Base-by-base conservation (phyloP, 106 monocot genomes). In the Dactylorhiza incarnata region DNA sequence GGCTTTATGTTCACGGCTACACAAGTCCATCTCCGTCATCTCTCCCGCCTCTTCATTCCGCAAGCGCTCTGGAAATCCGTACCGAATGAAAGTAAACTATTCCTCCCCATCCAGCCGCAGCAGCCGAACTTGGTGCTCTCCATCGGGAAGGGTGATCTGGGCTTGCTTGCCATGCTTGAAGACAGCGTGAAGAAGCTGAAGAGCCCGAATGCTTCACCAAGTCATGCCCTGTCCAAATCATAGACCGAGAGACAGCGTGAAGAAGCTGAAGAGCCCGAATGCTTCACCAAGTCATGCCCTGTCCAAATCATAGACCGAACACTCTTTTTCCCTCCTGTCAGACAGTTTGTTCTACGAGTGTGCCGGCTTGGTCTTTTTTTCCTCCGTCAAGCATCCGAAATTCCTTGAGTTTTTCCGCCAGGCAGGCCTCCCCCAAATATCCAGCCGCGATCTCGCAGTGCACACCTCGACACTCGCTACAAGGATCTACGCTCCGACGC, bases 271-370 rank as follows among this genome's bases (percentile, higher is more conserved):
- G 2, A 29, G 29, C 61, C 91, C 89, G 22, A 85, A 85, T 67
- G 51, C 86, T 0, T 85, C 86, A 2, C 85, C 89, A 0, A 80
- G 85, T 0, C 83, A 85, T 14, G 81, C 79, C 15, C 83, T 94
- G 14, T 82, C 84, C 22, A 92, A 86, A 63, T 51, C 71, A 5
- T 92, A 90, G 85, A 86, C 46, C 0, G 92, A 95, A 12, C 65
- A 86, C 16, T 92, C 95, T n/a, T 17, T 90, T 15, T 62, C 86
- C 48, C 80, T 86, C 48, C 88, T 95, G 49, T 81, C 89, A 73
- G 95, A 92, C 46, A 92, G 95, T n/a, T n/a, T n/a, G 92, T 83
- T 90, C 68, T 79, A 85, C 78, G 92, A 95, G 81, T 88, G 85
- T 20, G 81, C 81, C 65, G 86, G 89, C n/a, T 75, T 77, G 55